Evolutionary conservation across 2,329 filamentous ascomycete species (phyloP), one percentile per base, ranked within the genome.

Genomic region (Sporothrix schenckii): DNA sequence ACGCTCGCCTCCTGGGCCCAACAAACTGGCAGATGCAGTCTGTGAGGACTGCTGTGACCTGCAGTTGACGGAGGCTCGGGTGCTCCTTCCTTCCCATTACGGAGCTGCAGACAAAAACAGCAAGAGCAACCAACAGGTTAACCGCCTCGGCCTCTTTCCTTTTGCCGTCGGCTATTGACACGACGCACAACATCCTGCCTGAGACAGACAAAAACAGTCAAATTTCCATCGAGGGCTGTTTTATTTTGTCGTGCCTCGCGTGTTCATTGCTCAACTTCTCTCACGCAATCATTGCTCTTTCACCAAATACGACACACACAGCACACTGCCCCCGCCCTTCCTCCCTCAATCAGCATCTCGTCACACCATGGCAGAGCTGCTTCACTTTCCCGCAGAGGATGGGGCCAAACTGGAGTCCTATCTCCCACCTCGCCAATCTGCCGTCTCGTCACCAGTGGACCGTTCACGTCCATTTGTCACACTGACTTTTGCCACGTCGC

Each of bases 401-500:
- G 74, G 76, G 34, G 69, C 73, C 71, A 73, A 73, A 27, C 69
- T 77, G 27, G 74, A 73, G 71, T 14, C 73, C 30, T 72, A 75
- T 60, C 74, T 78, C 66, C 74, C 76, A 41, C 68, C 66, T 24
- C 65, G 21, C 7, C 67, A 47, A 27, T 69, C 72, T 4, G 6
- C 3, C 14, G 30, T n/a, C 5, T 11, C 52, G 34, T 1, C 52
- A 3, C 16, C 34, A 30, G 24, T 4, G n/a, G 16, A 14, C 13
- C 16, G 4, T 2, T 9, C 63, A n/a, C 77, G 77, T 11, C 83
- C 83, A 13, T 87, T 86, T 77, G 86, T 93, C 66, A 97, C 94
- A 2, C 84, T 97, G 53, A 97, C 94, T 14, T 98, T 94, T 80
- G 94, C 95, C 27, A 91, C 90, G 7, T 97, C 94, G 4, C 89